Conservation (phyloP, 805 yeast species). For the Starmerella floris region DNA sequence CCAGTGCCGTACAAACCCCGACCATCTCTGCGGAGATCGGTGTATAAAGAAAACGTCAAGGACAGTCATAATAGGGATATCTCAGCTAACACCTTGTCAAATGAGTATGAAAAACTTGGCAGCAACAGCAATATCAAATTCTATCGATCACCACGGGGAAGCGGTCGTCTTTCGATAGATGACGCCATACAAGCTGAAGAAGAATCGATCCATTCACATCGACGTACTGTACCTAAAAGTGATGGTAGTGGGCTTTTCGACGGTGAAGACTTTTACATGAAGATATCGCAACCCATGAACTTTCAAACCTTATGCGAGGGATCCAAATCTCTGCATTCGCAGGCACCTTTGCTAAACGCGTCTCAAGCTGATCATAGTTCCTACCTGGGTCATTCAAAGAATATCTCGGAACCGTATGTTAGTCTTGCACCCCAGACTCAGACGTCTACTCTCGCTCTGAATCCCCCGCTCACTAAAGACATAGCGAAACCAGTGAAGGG, state of each 20-base stretch:
- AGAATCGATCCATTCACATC: not conserved
- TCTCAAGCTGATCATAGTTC: not conserved
- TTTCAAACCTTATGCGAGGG: not conserved
- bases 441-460: too few relatives aligned
- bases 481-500: not conserved
- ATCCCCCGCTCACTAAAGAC: too few relatives aligned
- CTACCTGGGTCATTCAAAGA: not conserved
- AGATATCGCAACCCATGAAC: not conserved
- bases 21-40: not conserved
- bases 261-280: constrained; percentile 3
- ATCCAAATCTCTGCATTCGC: not conserved
- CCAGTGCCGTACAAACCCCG: not conserved
- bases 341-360: not conserved
- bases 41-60: not conserved
- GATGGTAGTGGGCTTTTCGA: not conserved
- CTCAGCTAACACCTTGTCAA: not conserved
- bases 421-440: too few relatives aligned
- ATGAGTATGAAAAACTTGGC: not conserved
- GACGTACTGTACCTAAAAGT: not conserved
- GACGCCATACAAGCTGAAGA: not conserved
- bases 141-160: too few relatives aligned
- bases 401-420: not conserved
- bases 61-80: not conserved
- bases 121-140: not conserved
- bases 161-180: not conserved